These are phyloP conservation scores for Vaccinium macrocarpon DNA, from an alignment of 148 eudicot species.

Conservation along the genomic window DNA sequence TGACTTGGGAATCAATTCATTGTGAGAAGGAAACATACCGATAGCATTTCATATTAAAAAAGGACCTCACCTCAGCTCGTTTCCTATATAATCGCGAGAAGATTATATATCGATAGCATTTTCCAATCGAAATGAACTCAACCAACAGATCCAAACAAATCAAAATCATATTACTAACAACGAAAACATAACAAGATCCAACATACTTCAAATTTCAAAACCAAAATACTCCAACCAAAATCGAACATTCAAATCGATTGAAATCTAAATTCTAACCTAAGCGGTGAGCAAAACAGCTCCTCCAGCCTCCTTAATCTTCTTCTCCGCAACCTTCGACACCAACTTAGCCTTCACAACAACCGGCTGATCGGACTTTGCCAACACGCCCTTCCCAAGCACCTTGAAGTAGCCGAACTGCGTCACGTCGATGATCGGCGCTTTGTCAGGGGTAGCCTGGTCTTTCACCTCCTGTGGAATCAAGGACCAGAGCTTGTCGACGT, in stretches of 20 bases:
- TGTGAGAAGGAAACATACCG: background rate
- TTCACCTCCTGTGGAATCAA: constrained; percentile 26
- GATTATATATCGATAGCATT: background rate
- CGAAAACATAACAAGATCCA: background rate
- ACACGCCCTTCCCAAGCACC: constrained; percentile 31
- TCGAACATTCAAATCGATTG: background rate
- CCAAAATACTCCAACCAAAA: background rate
- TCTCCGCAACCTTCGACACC: constrained; percentile 40
- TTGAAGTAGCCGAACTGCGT: constrained; percentile 37
- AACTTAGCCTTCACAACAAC: constrained; percentile 36
- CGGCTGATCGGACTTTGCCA: constrained; percentile 10
- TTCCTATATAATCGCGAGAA: no score
- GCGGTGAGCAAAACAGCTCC: constrained; percentile 56
- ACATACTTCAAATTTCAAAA: background rate
- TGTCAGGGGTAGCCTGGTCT: constrained; percentile 20
- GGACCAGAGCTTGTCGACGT: constrained; percentile 39
- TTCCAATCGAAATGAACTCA: background rate
- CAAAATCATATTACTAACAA: background rate
- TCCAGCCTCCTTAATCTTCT: constrained; percentile 51
- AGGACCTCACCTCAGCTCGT: background rate
- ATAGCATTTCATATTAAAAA: no score
- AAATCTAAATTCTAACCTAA: constrained; percentile 15
- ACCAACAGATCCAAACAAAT: background rate
- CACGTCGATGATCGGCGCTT: constrained; percentile 30
- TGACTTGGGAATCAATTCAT: background rate